Conservation (phyloP, 2,329 filamentous ascomycete species). For the Epichloe coenophiala region DNA sequence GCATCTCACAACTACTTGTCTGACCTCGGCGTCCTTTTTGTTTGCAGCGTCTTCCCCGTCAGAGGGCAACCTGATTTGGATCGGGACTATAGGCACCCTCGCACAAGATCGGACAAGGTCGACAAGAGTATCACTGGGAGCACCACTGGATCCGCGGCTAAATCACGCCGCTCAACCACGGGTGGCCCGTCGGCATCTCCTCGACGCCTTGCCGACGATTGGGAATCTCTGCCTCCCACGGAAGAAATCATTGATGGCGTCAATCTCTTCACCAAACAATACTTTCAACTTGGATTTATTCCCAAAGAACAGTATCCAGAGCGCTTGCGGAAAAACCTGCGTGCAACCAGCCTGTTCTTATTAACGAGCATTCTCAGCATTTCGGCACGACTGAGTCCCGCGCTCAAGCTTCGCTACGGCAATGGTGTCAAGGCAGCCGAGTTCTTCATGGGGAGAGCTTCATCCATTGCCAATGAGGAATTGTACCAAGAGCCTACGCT, state of each 20-base stretch:
- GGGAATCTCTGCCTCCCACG: conserved; percentile 36
- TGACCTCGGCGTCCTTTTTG: not conserved
- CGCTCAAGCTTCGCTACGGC: conserved; percentile 33
- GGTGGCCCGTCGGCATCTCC: conserved; percentile 15
- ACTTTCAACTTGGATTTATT: conserved; percentile 47
- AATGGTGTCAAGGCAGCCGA: conserved; percentile 37
- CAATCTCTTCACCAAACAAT: conserved; percentile 38
- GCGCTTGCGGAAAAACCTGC: conserved; percentile 31
- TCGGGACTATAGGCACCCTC: conserved; percentile 42
- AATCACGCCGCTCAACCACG: conserved; percentile 20
- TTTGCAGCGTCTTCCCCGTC: conserved; percentile 33
- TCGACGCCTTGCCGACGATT: conserved; percentile 22
- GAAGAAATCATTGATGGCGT: conserved; percentile 38
- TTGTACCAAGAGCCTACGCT: conserved; percentile 39
- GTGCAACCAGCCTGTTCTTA: conserved; percentile 39
- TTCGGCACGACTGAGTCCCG: conserved; percentile 39
- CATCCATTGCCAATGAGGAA: conserved; percentile 32
- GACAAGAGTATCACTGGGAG: conserved; percentile 24
- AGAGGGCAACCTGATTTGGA: conserved; percentile 41
- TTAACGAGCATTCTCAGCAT: conserved; percentile 42
- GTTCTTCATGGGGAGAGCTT: conserved; percentile 38
- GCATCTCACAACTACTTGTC: not conserved
- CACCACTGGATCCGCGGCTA: conserved; percentile 24
- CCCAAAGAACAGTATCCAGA: conserved; percentile 37
- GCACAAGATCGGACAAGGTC: conserved; percentile 33